Conservation (phyloP, 2,329 filamentous ascomycete genomes). For the Fusarium coicis region DNA sequence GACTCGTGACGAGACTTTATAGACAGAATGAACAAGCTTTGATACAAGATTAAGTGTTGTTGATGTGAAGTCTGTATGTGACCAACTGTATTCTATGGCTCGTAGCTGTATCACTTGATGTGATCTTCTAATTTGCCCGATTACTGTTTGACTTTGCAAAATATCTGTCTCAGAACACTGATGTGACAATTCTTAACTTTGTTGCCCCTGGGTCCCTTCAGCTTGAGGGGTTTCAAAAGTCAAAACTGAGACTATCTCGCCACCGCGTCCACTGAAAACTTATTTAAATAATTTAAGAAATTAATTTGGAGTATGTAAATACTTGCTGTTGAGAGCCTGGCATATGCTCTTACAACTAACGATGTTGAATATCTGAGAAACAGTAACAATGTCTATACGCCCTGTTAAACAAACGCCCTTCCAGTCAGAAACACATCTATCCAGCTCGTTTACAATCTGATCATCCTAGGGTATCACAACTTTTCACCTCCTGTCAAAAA, state of each 20-base stretch:
- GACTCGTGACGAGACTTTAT: background rate
- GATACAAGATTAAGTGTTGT: background rate
- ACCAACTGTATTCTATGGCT: background rate
- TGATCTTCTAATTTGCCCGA: background rate
- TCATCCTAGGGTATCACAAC: constrained; percentile 28
- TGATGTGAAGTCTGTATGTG: background rate
- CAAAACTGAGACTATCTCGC: background rate
- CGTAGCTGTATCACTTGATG: background rate
- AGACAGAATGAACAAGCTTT: background rate
- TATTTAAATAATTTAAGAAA: background rate
- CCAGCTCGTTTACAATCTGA: background rate
- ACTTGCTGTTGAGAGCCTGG: constrained; percentile 19
- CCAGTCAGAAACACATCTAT: background rate
- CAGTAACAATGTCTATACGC: background rate
- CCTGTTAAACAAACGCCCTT: background rate
- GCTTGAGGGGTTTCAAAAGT: background rate
- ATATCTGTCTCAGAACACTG: no score
- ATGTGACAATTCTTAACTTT: background rate
- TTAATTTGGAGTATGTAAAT: background rate
- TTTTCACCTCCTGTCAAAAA: constrained; percentile 38
- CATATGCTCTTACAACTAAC: constrained; percentile 15
- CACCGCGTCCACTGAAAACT: accelerated
- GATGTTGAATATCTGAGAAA: constrained; percentile 7
- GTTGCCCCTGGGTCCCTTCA: background rate
- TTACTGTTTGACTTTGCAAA: background rate